These are phyloP conservation scores for Auricularia auricula-judae DNA, from an alignment of 768 basidiomycete species.

Conservation along the genomic window DNA sequence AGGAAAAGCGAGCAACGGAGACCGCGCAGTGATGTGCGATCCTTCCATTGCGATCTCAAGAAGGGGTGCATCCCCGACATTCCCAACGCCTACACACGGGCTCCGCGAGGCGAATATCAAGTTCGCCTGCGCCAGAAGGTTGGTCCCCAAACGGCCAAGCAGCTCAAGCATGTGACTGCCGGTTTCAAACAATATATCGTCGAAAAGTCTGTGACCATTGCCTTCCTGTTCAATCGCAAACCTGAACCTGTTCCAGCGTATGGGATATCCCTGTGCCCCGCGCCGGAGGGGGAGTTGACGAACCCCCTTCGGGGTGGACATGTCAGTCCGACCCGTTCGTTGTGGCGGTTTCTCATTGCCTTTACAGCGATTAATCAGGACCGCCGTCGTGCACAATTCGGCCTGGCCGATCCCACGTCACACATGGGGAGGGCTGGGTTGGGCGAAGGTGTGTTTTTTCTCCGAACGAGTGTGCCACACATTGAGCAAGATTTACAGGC, in stretches of 20 bases:
- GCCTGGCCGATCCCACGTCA: no score
- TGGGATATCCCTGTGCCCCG: slow-evolving; percentile 41
- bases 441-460: neutral
- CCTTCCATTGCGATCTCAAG: neutral
- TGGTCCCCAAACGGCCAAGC: neutral
- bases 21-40: neutral
- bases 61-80: neutral
- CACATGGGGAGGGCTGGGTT: neutral
- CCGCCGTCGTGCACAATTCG: no score
- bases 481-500: slow-evolving; percentile 25
- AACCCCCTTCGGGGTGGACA: slow-evolving; percentile 27
- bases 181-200: slow-evolving; percentile 40
- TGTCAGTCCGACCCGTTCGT: neutral
- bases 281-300: slow-evolving; percentile 48
- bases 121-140: neutral
- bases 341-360: no score
- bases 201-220: slow-evolving; percentile 34
- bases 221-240: neutral
- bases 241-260: slow-evolving; percentile 31
- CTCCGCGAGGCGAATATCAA: neutral
- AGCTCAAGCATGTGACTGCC: slow-evolving; percentile 52
- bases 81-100: neutral
- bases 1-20: neutral
- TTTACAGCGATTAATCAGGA: no score
- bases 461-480: no score